Percentiles rank a stretch among this genome's conserved stretches.
These are phyloP conservation scores for Artomyces pyxidatus DNA, from an alignment of 768 basidiomycete species.

Conservation along the genomic window DNA sequence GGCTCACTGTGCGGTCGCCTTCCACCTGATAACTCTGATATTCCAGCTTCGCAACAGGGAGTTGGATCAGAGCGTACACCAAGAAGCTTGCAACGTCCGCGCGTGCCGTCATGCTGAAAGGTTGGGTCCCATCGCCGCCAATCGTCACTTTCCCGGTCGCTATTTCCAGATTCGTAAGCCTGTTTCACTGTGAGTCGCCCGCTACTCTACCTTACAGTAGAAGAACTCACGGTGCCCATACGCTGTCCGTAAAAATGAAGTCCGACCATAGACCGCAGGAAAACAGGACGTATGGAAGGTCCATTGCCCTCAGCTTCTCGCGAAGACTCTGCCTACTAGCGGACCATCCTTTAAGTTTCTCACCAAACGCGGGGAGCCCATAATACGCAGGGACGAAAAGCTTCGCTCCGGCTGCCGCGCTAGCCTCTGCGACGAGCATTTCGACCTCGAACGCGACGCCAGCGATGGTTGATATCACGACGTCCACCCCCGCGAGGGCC, in stretches of 20 bases:
- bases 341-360: neutral
- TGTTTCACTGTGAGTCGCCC: neutral
- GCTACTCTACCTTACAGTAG: neutral
- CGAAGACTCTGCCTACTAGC: neutral
- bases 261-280: slow-evolving; percentile 4
- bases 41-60: neutral
- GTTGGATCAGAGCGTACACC: slow-evolving; percentile 5
- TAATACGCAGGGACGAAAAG: slow-evolving; percentile 17
- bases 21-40: neutral
- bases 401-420: slow-evolving; percentile 1
- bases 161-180: neutral
- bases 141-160: neutral
- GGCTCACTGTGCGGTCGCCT: slow-evolving; percentile 1
- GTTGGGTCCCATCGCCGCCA: slow-evolving; percentile 3
- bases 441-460: neutral
- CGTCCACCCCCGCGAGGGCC: slow-evolving; percentile 1
- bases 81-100: slow-evolving; percentile 7
- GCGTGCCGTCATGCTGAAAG: slow-evolving; percentile 3
- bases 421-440: neutral
- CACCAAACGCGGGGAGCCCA: slow-evolving; percentile 13
- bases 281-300: slow-evolving; percentile 5
- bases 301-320: neutral
- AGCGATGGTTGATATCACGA: slow-evolving; percentile 1
- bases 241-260: neutral
- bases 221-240: neutral